Evolutionary conservation across 2,329 filamentous ascomycete species (phyloP).

Genomic region (Xylariaceae sp.): DNA sequence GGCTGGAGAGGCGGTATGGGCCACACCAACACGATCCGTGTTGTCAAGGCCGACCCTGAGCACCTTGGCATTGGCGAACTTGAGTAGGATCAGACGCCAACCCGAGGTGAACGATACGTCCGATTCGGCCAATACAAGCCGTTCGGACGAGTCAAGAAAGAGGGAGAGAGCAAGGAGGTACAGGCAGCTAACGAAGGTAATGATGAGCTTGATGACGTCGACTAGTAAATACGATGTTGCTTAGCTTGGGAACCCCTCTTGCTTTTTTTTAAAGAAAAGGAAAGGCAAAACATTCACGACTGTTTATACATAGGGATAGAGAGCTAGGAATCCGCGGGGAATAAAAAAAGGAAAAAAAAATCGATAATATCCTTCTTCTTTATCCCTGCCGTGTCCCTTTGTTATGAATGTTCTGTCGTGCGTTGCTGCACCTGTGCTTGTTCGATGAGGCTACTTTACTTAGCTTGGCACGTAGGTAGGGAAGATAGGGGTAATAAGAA

Average conservation of each 20-base stretch:
- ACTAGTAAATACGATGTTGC: neutral
- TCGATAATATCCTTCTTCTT: neutral
- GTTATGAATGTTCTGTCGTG: neutral
- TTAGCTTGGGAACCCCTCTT: neutral
- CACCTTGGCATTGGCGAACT: conserved; percentile 52
- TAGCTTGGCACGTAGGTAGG: too few relatives aligned
- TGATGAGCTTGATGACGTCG: neutral
- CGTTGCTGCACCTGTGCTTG: too few relatives aligned
- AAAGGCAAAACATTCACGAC: neutral
- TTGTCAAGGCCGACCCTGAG: conserved; percentile 56
- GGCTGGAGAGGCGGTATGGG: conserved; percentile 90
- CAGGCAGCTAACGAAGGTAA: neutral
- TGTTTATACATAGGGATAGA: neutral
- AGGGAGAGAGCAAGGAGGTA: neutral
- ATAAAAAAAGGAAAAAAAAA: neutral
- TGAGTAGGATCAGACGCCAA: conserved; percentile 23
- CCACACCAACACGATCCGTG: conserved; percentile 76
- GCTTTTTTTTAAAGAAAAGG: neutral
- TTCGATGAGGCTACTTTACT: too few relatives aligned
- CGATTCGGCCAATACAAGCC: neutral
- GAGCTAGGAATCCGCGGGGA: neutral
- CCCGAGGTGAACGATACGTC: neutral
- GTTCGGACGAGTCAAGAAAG: neutral
- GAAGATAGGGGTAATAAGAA: too few relatives aligned
- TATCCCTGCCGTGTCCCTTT: neutral